Conservation (phyloP, 1,139 yeast species). For the Magnusiomyces tetraspermus region DNA sequence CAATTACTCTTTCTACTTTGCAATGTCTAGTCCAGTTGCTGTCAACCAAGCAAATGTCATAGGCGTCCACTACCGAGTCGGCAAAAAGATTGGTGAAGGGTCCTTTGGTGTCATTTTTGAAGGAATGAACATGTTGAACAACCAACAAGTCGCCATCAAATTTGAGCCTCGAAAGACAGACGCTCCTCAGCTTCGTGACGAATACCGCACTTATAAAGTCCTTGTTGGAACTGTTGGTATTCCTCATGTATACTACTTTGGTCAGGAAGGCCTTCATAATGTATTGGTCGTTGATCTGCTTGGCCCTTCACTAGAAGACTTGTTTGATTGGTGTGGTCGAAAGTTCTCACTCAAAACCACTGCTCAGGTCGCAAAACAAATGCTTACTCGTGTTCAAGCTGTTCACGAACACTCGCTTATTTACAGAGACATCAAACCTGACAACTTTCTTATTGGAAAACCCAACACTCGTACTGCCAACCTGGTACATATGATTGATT, state of each 20-base stretch:
- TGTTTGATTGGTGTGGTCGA: slow-evolving; percentile 91
- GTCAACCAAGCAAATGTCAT: background rate
- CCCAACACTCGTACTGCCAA: slow-evolving; percentile 90
- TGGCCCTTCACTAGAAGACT: slow-evolving; percentile 92
- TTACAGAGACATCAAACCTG: slow-evolving; percentile 85
- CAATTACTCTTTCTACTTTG: too few species aligned
- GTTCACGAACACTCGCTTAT: slow-evolving; percentile 93
- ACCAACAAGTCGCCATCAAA: slow-evolving; percentile 96
- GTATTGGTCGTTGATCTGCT: slow-evolving; percentile 94
- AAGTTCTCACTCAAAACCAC: slow-evolving; percentile 92
- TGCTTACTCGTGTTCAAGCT: slow-evolving; percentile 92
- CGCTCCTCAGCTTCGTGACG: slow-evolving; percentile 95
- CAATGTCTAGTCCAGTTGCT: too few species aligned
- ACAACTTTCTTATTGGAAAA: slow-evolving; percentile 92
- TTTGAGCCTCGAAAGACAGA: slow-evolving; percentile 82
- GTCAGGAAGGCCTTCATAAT: slow-evolving; percentile 91
- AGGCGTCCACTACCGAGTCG: slow-evolving; percentile 54
- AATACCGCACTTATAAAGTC: slow-evolving; percentile 89
- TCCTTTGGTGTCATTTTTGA: slow-evolving; percentile 95
- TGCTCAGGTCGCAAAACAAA: slow-evolving; percentile 83
- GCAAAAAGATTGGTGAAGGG: slow-evolving; percentile 96
- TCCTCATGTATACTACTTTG: slow-evolving; percentile 95
- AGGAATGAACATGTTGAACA: slow-evolving; percentile 81
- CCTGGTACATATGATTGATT: slow-evolving; percentile 92
- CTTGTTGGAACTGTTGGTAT: slow-evolving; percentile 96